These are phyloP conservation scores for Ogataea hybrid DNA, from an alignment of 1,139 yeast species.

Conservation along the genomic window DNA sequence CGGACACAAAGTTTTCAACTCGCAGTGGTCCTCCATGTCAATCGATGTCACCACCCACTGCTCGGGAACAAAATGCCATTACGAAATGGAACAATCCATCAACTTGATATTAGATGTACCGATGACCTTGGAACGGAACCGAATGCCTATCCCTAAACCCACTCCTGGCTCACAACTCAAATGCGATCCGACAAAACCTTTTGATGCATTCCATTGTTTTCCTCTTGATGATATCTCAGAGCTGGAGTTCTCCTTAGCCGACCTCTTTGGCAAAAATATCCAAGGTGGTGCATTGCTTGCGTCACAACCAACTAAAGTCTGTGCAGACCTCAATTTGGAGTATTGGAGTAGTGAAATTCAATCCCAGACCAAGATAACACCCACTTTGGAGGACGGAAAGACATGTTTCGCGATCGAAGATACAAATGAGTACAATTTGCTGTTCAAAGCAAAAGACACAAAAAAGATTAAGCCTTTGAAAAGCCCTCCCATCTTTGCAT, in stretches of 20 bases:
- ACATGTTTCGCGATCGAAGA: conserved; percentile 31
- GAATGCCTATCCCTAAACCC: conserved; percentile 80
- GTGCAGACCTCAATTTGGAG: conserved; percentile 42
- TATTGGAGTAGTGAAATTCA: conserved; percentile 46
- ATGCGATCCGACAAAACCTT: conserved; percentile 64
- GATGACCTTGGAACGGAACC: conserved; percentile 57
- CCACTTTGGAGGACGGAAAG: conserved; percentile 18
- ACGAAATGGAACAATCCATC: conserved; percentile 66
- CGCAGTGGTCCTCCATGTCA: conserved; percentile 94
- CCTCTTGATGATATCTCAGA: conserved; percentile 61
- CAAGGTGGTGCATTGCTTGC: conserved; percentile 62
- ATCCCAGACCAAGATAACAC: conserved; percentile 14
- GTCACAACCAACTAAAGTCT: conserved; percentile 40
- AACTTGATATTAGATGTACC: conserved; percentile 74
- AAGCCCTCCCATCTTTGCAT: conserved; percentile 67
- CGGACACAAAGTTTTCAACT: conserved; percentile 94
- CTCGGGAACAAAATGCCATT: conserved; percentile 40
- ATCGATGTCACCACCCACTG: conserved; percentile 74
- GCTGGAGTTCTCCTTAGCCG: conserved; percentile 53
- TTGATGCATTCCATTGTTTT: conserved; percentile 70
- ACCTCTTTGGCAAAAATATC: conserved; percentile 67
- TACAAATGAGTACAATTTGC: conserved; percentile 26
- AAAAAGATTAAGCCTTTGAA: conserved; percentile 35
- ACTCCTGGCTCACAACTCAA: conserved; percentile 61
- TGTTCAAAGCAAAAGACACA: conserved; percentile 25